Evolutionary conservation across 257 asterid species (phyloP).

Genomic region (Plantago major): DNA sequence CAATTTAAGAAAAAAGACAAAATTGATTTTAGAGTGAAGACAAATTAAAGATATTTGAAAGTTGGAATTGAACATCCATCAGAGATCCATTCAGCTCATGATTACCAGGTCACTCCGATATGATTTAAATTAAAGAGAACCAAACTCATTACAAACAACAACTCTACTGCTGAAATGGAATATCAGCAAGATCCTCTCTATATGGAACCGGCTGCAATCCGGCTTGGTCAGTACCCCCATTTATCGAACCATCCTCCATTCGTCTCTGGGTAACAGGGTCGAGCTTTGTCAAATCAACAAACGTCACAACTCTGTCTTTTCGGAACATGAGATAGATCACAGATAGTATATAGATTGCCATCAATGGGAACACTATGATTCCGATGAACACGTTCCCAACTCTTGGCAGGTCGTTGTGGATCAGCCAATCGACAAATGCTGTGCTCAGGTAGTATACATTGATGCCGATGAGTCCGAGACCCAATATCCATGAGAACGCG

Average conservation of each 20-base stretch:
- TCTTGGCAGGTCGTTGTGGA: conserved; percentile 56
- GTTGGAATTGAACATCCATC: too few species aligned
- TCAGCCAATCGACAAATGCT: conserved; percentile 62
- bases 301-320: conserved; percentile 59
- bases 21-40: too few species aligned
- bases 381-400: conserved; percentile 69
- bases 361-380: conserved; percentile 61
- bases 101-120: too few species aligned
- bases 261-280: conserved; percentile 30
- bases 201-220: conserved; percentile 39
- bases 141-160: neutral
- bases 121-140: too few species aligned
- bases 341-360: conserved; percentile 58
- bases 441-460: conserved; percentile 71
- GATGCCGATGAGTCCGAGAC: conserved; percentile 83
- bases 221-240: conserved; percentile 13
- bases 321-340: conserved; percentile 84
- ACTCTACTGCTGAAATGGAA: conserved; percentile 39
- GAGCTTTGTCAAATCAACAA: conserved; percentile 37
- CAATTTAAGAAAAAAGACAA: too few species aligned
- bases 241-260: conserved; percentile 45
- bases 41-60: too few species aligned
- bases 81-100: too few species aligned
- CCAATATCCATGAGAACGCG: conserved; percentile 70
- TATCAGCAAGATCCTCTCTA: conserved; percentile 62